Base-by-base conservation (phyloP, 768 basidiomycete species). In the Lentinula detonsa region DNA sequence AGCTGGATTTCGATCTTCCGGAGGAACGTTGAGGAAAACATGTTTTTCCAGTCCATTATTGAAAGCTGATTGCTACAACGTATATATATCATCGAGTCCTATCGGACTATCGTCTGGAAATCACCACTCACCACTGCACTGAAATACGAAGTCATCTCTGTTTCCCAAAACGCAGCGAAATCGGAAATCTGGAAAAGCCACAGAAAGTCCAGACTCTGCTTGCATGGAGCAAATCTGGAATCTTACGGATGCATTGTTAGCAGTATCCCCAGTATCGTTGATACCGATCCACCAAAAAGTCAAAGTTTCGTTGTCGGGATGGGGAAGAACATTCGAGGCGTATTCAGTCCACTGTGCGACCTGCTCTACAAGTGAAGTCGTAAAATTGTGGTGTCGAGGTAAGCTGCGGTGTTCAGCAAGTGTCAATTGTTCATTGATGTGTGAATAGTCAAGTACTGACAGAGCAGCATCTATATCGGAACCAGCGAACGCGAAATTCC, bases 221-320 rank as follows among this genome's bases (percentile, higher is more conserved):
- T 28, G 28, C 28, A 28, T n/a, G 1, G 13, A 33, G 15, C 9
- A 11, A 46, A 10, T 42, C n/a, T 28, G 4, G 18, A 33, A 8
- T 63, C 65, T 31, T 64, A 75, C 73, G 13, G 74, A 74, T 9
- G 73, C 59, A 62, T 81, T 82, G 33, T 66, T 67, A 28, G 79
- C 57, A 1, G 77, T 77, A 65, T 85, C 83, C 10, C 55, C 55
- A 7, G 81, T 83, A 64, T 84, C 82, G 69, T 83, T 85, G 57
- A 83, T 83, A 8, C 83, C 82, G 60, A 83, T 83, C 81, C 81
- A 85, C 82, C 82, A 85, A 4, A 75, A 72, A 4, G 80, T 77
- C 34, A 84, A 67, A 2, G 81, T 82, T 59, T 79, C 67, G 11
- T 64, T 70, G 1, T 66, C 57, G 3, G 77, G 78, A 63, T 79